Evolutionary conservation across 208 protist genomes (phyloP).

Genomic region (Trypanosoma avium): DNA sequence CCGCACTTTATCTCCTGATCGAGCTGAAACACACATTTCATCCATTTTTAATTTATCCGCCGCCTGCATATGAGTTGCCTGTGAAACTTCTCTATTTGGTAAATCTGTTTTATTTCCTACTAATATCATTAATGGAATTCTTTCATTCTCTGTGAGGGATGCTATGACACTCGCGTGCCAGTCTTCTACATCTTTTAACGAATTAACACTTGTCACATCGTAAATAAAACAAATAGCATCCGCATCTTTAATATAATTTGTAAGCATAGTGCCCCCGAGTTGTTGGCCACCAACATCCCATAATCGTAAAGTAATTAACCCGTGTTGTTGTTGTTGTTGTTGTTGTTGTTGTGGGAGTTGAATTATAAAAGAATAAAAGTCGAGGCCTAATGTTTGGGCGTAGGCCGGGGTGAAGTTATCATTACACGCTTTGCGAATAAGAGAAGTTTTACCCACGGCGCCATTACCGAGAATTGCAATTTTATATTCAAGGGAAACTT

Average conservation of each 20-base stretch:
- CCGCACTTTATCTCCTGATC: constrained; percentile 90
- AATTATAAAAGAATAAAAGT: constrained; percentile 94
- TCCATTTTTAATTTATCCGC: constrained; percentile 42
- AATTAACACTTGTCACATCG: constrained; percentile 91
- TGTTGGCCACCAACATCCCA: constrained; percentile 97
- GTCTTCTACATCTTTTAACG: constrained; percentile 93
- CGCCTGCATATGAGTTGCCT: constrained; percentile 55
- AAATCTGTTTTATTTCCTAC: constrained; percentile 94
- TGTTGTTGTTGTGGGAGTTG: constrained; percentile 68
- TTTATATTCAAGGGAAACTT: constrained; percentile 53
- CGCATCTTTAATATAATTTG: constrained; percentile 92
- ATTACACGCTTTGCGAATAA: constrained; percentile 87
- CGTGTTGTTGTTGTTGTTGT: constrained; percentile 55
- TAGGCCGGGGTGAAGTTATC: constrained; percentile 85
- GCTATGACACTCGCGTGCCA: constrained; percentile 77
- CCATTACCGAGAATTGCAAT: constrained; percentile 80
- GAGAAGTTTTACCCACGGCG: constrained; percentile 93
- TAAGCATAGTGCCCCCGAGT: constrained; percentile 93
- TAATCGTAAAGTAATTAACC: constrained; percentile 82
- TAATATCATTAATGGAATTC: constrained; percentile 62
- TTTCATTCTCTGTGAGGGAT: constrained; percentile 16
- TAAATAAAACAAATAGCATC: constrained; percentile 93
- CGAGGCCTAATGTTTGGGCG: constrained; percentile 95
- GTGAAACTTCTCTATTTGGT: constrained; percentile 77
- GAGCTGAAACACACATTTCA: constrained; percentile 86